These are phyloP conservation scores for Butyriboletus loyo DNA, from an alignment of 768 basidiomycete genomes.

Conservation along the genomic window DNA sequence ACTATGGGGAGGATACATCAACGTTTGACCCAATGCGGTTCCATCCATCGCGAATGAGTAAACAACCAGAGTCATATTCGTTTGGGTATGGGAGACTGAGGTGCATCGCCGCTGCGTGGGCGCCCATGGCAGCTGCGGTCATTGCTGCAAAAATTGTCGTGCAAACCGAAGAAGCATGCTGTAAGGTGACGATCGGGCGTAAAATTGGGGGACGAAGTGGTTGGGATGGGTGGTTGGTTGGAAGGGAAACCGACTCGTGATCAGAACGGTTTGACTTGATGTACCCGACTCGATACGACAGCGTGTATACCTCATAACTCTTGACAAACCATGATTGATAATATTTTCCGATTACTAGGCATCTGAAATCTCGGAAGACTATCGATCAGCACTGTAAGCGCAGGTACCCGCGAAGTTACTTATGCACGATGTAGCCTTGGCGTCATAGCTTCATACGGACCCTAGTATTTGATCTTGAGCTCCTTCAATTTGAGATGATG, in stretches of 20 bases:
- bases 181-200: slow-evolving; percentile 10
- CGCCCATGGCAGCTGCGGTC: slow-evolving; percentile 52
- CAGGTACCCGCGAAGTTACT: neutral
- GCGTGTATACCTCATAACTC: neutral
- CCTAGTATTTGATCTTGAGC: neutral
- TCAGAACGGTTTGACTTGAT: neutral
- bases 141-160: slow-evolving; percentile 43
- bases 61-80: slow-evolving; percentile 31
- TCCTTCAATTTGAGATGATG: neutral
- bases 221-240: slow-evolving; percentile 44
- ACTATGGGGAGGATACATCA: slow-evolving; percentile 33
- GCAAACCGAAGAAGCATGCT: slow-evolving; percentile 26
- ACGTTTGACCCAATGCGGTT: slow-evolving; percentile 45
- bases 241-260: slow-evolving; percentile 2
- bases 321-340: neutral
- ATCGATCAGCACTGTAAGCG: too few species aligned
- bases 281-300: neutral
- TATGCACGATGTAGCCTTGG: neutral
- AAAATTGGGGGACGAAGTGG: slow-evolving; percentile 43
- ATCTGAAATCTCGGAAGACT: neutral
- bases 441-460: neutral
- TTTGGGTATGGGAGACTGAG: slow-evolving; percentile 45
- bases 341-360: neutral
- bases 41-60: slow-evolving; percentile 26
- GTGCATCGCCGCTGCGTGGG: slow-evolving; percentile 50